Base-by-base conservation (phyloP, 2,329 filamentous ascomycete genomes). In the Pseudocercospora fuligena region DNA sequence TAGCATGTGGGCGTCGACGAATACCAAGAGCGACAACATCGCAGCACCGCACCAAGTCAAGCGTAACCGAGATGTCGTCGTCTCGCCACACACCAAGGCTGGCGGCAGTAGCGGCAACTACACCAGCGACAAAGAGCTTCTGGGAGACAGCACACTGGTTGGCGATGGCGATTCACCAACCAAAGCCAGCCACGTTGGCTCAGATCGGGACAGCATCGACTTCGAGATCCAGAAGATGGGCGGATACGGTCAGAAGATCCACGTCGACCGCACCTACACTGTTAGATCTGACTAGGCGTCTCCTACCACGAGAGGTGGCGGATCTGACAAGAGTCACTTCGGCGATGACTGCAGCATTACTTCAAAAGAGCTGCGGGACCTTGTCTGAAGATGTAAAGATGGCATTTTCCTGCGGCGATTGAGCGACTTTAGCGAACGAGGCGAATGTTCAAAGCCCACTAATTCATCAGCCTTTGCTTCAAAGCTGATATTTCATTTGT, bases 1-100 rank as follows among this genome's bases (percentile, higher is more conserved):
- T 14, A 86, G 88, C 19, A 83, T 91, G 70, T 91, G 89, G 89
- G 89, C 89, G 14, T 78, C 81, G 5, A 77, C 80, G 21, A 76
- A 73, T 58, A 75, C 75, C 31, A 66, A 70, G 51, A 72, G 68
- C 60, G 71, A 70, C 56, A 73, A 72, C 65, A 71, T 70, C 59
- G 69, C 67, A 66, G 74, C 66, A 40, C 70, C 63, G 46, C 72
- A 66, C 65, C 73, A 64, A 57, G 65, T 66, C 59, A 59, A 68
- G 43, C 65, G 65, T 60, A 66, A 68, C 33, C 59, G 63, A 25
- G 59, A 64, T 12, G 40, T 70, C 16, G 63, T 56, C 12, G 54
- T 66, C 49, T 65, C 62, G 14, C 62, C 66, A 6, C 57, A 56
- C 49, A 68, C 56, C n/a, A 58, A 58, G 54, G 61, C 67, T 11